Evolutionary conservation across 495 filamentous ascomycete genomes (phyloP).

Genomic region (Cenococcum geophilum): DNA sequence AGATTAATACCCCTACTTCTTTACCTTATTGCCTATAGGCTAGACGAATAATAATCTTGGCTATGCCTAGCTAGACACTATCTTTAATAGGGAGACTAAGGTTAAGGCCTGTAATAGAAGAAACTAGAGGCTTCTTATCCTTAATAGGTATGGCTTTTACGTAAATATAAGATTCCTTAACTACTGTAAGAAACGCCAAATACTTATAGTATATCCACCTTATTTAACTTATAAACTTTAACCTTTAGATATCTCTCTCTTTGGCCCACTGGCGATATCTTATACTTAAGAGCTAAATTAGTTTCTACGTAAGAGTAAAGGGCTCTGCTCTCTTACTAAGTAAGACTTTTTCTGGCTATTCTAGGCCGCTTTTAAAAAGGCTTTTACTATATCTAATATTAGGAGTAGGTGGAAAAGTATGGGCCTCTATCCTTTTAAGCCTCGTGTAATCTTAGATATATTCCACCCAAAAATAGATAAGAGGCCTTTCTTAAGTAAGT

Average conservation of each 20-base stretch:
- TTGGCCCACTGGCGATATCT: background rate
- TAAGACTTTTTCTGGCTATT: background rate
- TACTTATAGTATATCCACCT: conserved; percentile 23
- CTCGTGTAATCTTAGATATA: background rate
- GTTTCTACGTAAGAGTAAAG: background rate
- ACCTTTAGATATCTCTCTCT: conserved; percentile 21
- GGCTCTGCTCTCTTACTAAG: background rate
- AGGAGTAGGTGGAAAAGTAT: background rate
- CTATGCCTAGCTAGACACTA: no score
- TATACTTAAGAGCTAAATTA: background rate
- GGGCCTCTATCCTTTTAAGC: background rate
- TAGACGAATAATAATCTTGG: no score
- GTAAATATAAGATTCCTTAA: conserved; percentile 13
- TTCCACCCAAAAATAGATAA: no score
- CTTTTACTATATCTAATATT: background rate
- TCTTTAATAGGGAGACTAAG: no score
- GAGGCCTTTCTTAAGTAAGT: no score
- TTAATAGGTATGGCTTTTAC: conserved; percentile 23
- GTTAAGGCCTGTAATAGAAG: no score
- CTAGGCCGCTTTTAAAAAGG: no score
- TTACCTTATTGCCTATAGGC: no score
- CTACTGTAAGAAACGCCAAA: conserved; percentile 19
- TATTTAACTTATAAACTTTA: no score
- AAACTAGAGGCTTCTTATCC: no score
- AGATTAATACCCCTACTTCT: no score